Evolutionary conservation across 805 yeast genomes (phyloP).

Genomic region (Zygosaccharomyces bailii): DNA sequence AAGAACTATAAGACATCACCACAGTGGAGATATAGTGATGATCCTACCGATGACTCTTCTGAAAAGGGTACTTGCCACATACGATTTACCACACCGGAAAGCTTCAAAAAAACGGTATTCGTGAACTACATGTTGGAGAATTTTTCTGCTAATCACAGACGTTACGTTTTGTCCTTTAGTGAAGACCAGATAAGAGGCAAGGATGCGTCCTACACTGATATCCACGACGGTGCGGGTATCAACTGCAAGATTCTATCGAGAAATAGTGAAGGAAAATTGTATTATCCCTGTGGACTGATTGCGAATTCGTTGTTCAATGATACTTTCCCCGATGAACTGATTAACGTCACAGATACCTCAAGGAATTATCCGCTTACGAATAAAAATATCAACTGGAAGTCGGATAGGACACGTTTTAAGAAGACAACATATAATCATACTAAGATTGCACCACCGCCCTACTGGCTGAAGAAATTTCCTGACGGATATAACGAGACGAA

Average conservation of each 20-base stretch:
- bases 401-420: constrained; percentile 70
- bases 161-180: constrained; percentile 84
- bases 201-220: constrained; percentile 51
- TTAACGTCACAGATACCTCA: constrained; percentile 36
- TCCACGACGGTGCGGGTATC: constrained; percentile 48
- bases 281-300: constrained; percentile 93
- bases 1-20: constrained; percentile 42
- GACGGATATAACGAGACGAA: constrained; percentile 83
- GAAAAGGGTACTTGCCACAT: constrained; percentile 63
- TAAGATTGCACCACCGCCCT: constrained; percentile 90
- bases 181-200: constrained; percentile 80
- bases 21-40: constrained; percentile 62
- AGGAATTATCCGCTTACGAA: constrained; percentile 40
- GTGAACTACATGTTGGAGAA: constrained; percentile 81
- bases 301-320: constrained; percentile 93
- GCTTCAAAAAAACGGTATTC: constrained; percentile 69
- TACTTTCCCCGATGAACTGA: constrained; percentile 50
- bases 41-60: constrained; percentile 44
- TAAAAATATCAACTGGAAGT: constrained; percentile 76
- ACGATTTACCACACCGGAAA: constrained; percentile 68
- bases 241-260: constrained; percentile 65
- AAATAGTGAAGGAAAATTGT: constrained; percentile 51
- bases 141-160: constrained; percentile 91
- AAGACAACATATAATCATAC: constrained; percentile 62
- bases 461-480: constrained; percentile 78